Evolutionary conservation across 2,329 filamentous ascomycete genomes (phyloP).

Genomic region (Scedosporium apiospermum): DNA sequence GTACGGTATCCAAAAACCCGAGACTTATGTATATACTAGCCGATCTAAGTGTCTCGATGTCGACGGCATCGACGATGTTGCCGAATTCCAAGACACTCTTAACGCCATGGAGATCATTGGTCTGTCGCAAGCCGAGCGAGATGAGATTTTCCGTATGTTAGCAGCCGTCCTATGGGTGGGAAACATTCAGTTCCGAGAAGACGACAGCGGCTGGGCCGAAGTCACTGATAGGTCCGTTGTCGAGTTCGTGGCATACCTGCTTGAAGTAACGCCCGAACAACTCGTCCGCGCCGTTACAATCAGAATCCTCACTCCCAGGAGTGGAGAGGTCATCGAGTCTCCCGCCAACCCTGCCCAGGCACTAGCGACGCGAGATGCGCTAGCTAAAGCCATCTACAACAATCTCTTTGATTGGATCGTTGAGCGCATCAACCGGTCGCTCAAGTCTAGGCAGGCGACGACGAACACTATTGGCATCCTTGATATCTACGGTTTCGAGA

Average conservation of each 20-base stretch:
- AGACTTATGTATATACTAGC: slow-evolving; percentile 90
- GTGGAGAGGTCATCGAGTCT: slow-evolving; percentile 58
- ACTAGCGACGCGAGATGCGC: slow-evolving; percentile 74
- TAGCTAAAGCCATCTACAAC: slow-evolving; percentile 93
- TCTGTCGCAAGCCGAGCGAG: slow-evolving; percentile 77
- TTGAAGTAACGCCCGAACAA: slow-evolving; percentile 75
- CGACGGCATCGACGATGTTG: slow-evolving; percentile 81
- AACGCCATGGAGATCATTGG: slow-evolving; percentile 95
- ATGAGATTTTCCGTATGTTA: slow-evolving; percentile 93
- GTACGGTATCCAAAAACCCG: slow-evolving; percentile 86
- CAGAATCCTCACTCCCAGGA: slow-evolving; percentile 66
- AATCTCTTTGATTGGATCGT: slow-evolving; percentile 99
- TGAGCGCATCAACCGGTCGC: slow-evolving; percentile 76
- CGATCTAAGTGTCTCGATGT: slow-evolving; percentile 92
- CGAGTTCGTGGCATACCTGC: slow-evolving; percentile 85
- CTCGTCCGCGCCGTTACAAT: slow-evolving; percentile 83
- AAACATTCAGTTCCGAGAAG: slow-evolving; percentile 84
- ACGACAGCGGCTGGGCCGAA: slow-evolving; percentile 78
- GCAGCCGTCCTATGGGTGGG: slow-evolving; percentile 88
- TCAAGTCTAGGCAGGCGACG: slow-evolving; percentile 67
- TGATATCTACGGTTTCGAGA: slow-evolving; percentile 98
- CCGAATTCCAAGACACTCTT: slow-evolving; percentile 82
- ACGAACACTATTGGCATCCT: slow-evolving; percentile 89
- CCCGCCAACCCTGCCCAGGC: slow-evolving; percentile 86
- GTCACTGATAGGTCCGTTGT: slow-evolving; percentile 86